Evolutionary conservation across 2,329 filamentous ascomycete species (phyloP), one percentile per base, ranked within the genome.

Genomic region (Exophiala dermatitidis): DNA sequence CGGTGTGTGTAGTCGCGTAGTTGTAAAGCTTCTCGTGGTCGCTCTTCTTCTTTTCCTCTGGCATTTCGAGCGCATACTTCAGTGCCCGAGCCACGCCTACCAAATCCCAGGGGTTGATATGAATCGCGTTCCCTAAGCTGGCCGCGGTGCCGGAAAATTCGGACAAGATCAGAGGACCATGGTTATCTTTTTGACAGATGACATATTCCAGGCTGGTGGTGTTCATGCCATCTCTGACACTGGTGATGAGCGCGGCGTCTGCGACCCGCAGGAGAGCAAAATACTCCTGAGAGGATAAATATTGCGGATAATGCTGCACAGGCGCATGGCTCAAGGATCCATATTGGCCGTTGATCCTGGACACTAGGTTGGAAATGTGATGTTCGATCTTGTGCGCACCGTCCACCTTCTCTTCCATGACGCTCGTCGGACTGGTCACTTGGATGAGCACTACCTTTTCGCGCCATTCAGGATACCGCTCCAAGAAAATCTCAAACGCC

Each of bases 51-150:
- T 83, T 77, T 6, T 82, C 78, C 1, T 77, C 69, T 0, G 82
- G 73, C 86, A 95, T 91, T 29, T 80, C 85, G 54, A 97, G 77
- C 3, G 90, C 91, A 49, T 82, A 74, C 65, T 95, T 81, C 67
- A 97, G 90, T 60, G 89, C 83, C 48, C 85, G 81, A 3, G 90
- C 90, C 9, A 95, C 90, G 34, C 87, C 88, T 29, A 79, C 82
- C 50, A 91, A 78, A 67, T 96, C 90, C 89, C 90, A 97, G 1
- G 91, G 91, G 71, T 97, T 97, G 75, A 97, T 95, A 70, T 95
- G 89, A 57, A 95, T 90, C 32, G 91, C 91, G 65, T 87, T 86
- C 57, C 81, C 81, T 36, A 97, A 78, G 52, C 85, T 93, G 50
- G 88, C 88, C 32, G 91, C 90, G 0, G 91, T 96, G 54, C 91